Conservation (phyloP, 495 filamentous ascomycete genomes). For the Penicillium flavigenum region DNA sequence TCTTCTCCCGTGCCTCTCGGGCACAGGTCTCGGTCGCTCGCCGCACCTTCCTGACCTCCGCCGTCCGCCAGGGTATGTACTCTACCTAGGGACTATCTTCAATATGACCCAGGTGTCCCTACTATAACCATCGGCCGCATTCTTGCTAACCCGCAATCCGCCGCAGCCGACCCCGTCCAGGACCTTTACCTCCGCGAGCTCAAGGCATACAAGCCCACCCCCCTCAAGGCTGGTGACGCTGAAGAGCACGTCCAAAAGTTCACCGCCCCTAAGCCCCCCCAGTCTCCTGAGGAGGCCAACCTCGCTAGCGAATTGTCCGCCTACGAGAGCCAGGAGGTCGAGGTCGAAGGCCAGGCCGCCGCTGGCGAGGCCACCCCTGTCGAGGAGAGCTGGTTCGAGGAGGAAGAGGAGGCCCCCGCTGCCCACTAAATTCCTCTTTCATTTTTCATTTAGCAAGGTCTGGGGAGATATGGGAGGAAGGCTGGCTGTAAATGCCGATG, state of each 20-base stretch:
- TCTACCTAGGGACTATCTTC: background rate
- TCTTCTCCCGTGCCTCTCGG: constrained; percentile 73
- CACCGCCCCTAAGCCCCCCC: constrained; percentile 69
- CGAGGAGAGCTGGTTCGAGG: constrained; percentile 73
- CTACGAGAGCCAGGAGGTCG: constrained; percentile 89
- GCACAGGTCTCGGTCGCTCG: constrained; percentile 65
- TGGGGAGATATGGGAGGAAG: constrained; percentile 34
- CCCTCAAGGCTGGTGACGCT: constrained; percentile 80
- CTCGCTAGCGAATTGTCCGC: constrained; percentile 84
- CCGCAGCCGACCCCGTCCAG: constrained; percentile 87
- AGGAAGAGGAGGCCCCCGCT: constrained; percentile 56
- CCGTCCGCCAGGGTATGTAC: constrained; percentile 43
- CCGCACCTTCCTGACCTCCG: constrained; percentile 73
- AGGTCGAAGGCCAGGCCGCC: constrained; percentile 81
- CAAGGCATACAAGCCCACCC: constrained; percentile 83
- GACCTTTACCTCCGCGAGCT: constrained; percentile 96
- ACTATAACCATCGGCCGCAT: background rate
- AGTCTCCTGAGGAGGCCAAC: constrained; percentile 87
- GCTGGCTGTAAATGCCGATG: constrained; percentile 24
- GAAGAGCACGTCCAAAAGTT: constrained; percentile 93
- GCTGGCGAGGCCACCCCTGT: constrained; percentile 55
- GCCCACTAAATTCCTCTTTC: constrained; percentile 42
- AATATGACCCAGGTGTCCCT: background rate
- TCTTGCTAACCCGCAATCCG: constrained; percentile 18
- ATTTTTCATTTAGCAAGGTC: constrained; percentile 33